Conservation (phyloP, 805 yeast genomes). For the Zygotorulaspora chibaensis region DNA sequence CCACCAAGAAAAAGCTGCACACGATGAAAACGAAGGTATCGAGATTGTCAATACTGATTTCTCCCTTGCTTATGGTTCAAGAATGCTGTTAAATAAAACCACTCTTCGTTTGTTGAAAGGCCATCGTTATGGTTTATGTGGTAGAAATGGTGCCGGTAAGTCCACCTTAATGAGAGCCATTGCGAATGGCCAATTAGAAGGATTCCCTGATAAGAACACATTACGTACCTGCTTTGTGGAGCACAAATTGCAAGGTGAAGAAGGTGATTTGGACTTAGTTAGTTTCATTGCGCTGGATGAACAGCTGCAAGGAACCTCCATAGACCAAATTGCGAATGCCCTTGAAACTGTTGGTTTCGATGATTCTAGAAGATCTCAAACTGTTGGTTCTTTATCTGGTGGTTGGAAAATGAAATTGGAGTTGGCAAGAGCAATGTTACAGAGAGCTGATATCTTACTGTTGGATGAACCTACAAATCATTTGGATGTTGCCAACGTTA, state of each 20-base stretch:
- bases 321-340: slow-evolving; percentile 70
- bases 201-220: slow-evolving; percentile 87
- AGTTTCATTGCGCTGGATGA: slow-evolving; percentile 86
- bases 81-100: slow-evolving; percentile 94
- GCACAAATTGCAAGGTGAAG: slow-evolving; percentile 92
- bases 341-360: slow-evolving; percentile 85
- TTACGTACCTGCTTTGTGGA: slow-evolving; percentile 94
- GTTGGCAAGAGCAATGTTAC: slow-evolving; percentile 97
- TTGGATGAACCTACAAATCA: slow-evolving; percentile 99
- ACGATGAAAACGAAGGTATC: slow-evolving; percentile 69
- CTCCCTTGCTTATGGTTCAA: slow-evolving; percentile 94
- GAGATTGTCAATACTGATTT: slow-evolving; percentile 92
- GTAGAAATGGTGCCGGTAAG: slow-evolving; percentile 98
- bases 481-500: slow-evolving; percentile 88
- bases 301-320: slow-evolving; percentile 60
- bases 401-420: slow-evolving; percentile 99
- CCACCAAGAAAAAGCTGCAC: slow-evolving; percentile 45
- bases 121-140: slow-evolving; percentile 96
- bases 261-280: slow-evolving; percentile 85
- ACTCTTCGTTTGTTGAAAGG: slow-evolving; percentile 83
- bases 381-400: slow-evolving; percentile 93
- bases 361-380: slow-evolving; percentile 81
- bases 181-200: slow-evolving; percentile 94
- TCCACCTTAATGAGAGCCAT: slow-evolving; percentile 96
- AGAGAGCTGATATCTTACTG: slow-evolving; percentile 91